Percentiles rank a stretch among this genome's conserved stretches.
phyloP scores from a whole-genome alignment of 2,329 filamentous ascomycete genomes.

The Ascosphaera apis region DNA sequence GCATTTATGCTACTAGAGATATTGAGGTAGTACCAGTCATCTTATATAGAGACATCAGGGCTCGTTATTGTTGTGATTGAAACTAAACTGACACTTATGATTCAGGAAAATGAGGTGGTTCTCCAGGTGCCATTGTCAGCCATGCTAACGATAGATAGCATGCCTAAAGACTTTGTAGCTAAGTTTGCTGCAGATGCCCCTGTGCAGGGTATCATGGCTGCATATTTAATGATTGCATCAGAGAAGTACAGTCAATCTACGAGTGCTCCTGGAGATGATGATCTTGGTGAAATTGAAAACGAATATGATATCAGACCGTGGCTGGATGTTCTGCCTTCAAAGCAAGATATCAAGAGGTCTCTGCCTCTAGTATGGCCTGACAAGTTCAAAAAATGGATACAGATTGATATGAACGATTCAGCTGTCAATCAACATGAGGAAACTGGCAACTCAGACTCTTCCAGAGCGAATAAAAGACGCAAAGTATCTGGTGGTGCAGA shows the following conservation, averaged over 20 bases:
- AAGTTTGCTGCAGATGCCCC: constrained; percentile 32
- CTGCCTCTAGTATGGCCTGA: constrained; percentile 34
- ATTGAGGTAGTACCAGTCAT: constrained; percentile 31
- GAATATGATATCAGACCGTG: neutral
- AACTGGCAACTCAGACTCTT: neutral
- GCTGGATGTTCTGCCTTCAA: constrained; percentile 38
- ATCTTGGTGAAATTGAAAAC: neutral
- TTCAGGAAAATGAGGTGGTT: constrained; percentile 34
- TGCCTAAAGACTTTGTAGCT: constrained; percentile 29
- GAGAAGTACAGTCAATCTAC: neutral
- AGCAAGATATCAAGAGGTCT: constrained; percentile 32
- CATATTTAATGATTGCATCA: constrained; percentile 26
- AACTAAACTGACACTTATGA: constrained; percentile 2
- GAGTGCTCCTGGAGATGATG: neutral
- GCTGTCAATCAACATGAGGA: neutral
- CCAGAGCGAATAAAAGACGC: constrained; percentile 11
- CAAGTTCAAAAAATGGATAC: constrained; percentile 10
- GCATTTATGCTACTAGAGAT: constrained; percentile 45
- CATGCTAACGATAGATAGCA: constrained; percentile 40
- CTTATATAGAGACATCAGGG: neutral
- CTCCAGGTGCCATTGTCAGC: constrained; percentile 40
- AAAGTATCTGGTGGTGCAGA: neutral
- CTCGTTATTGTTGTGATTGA: constrained; percentile 1
- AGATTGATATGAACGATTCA: neutral
- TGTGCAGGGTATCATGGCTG: constrained; percentile 51